Conservation (phyloP, 1,139 yeast genomes). For the Yamadazyma sp. region DNA sequence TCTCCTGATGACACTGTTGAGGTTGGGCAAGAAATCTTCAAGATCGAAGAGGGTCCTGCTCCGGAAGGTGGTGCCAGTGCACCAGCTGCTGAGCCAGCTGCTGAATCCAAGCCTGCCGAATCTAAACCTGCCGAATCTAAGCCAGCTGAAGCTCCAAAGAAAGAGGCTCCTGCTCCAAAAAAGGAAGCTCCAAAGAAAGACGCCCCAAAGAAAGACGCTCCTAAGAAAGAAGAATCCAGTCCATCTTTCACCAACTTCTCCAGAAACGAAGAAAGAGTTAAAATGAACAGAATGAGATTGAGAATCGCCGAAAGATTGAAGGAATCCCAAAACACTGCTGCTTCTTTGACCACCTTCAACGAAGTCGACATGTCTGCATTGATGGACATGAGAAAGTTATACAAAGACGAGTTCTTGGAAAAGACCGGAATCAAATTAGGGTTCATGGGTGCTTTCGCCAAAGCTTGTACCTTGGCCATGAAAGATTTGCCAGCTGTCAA, state of each 20-base stretch:
- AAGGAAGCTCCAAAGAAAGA: constrained; percentile 26
- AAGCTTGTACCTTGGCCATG: constrained; percentile 91
- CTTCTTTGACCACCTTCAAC: constrained; percentile 95
- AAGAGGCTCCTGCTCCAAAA: constrained; percentile 11
- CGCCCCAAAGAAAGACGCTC: constrained; percentile 24
- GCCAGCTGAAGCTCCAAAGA: constrained; percentile 25
- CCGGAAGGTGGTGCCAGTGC: constrained; percentile 67
- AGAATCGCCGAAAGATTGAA: constrained; percentile 99
- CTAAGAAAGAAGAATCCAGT: constrained; percentile 32
- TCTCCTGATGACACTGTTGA: constrained; percentile 89
- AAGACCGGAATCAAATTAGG: constrained; percentile 95
- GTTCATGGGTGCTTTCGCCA: constrained; percentile 98
- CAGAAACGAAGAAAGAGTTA: constrained; percentile 87
- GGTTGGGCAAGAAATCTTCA: constrained; percentile 91
- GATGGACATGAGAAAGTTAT: constrained; percentile 92
- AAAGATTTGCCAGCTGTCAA: constrained; percentile 95
- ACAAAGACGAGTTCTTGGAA: constrained; percentile 95
- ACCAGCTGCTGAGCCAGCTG: constrained; percentile 14
- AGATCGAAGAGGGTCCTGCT: constrained; percentile 87
- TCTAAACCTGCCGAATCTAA: constrained; percentile 18
- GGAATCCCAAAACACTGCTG: constrained; percentile 99
- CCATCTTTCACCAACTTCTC: constrained; percentile 64
- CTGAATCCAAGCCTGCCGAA: constrained; percentile 30
- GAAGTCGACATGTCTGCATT: constrained; percentile 96
- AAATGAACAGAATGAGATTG: constrained; percentile 99